These are phyloP conservation scores for Fusarium begoniae DNA, from an alignment of 2,329 filamentous ascomycete species.

Conservation along the genomic window DNA sequence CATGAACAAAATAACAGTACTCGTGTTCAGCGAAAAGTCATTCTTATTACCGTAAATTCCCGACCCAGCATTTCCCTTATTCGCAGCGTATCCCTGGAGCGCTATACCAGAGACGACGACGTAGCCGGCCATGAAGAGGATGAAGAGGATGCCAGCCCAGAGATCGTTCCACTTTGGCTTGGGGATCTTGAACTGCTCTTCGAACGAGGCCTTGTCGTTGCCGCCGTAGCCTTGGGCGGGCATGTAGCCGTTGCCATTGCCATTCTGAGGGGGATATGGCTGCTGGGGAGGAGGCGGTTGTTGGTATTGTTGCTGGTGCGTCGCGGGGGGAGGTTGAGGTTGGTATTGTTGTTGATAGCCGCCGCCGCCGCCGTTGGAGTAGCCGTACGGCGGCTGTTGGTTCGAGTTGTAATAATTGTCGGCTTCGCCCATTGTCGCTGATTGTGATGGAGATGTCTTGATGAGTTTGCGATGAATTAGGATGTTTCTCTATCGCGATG, in stretches of 20 bases:
- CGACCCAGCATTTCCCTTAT: conserved; percentile 70
- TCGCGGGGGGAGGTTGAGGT: conserved; percentile 33
- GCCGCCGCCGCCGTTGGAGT: conserved; percentile 27
- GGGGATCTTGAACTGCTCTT: conserved; percentile 83
- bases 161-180: conserved; percentile 89
- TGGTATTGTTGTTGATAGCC: conserved; percentile 41
- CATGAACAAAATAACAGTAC: conserved; percentile 85
- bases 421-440: conserved; percentile 47
- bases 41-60: conserved; percentile 78
- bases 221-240: conserved; percentile 49
- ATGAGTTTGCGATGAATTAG: neutral
- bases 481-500: conserved; percentile 2
- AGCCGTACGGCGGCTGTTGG: conserved; percentile 28
- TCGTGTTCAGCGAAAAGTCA: conserved; percentile 76
- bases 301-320: conserved; percentile 38
- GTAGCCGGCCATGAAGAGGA: conserved; percentile 77
- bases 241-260: conserved; percentile 46
- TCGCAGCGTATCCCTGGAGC: conserved; percentile 76
- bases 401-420: conserved; percentile 46
- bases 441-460: conserved; percentile 1
- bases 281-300: conserved; percentile 36
- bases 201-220: conserved; percentile 68
- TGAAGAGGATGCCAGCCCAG: conserved; percentile 85
- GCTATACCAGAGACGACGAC: conserved; percentile 78
- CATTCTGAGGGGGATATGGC: conserved; percentile 40